Evolutionary conservation across 208 protist genomes (phyloP).

Genomic region (Trypanosoma cruzi): DNA sequence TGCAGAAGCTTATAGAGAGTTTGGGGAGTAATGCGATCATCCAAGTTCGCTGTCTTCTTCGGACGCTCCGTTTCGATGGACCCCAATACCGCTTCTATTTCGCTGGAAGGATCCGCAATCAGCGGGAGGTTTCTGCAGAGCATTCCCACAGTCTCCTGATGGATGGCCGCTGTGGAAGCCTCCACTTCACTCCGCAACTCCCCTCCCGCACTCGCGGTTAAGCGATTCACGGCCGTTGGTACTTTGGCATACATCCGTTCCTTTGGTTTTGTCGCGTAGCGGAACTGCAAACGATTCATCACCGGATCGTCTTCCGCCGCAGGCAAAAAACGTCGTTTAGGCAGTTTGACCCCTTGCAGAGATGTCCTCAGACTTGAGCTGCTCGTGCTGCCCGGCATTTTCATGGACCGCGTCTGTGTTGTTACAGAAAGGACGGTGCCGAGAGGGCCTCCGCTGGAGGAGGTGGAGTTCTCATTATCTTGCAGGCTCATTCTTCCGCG

Average conservation of each 20-base stretch:
- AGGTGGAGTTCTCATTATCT: neutral
- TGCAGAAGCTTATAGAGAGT: constrained; percentile 51
- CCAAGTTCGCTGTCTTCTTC: constrained; percentile 3
- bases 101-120: neutral
- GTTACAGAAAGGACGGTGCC: neutral
- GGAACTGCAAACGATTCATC: constrained; percentile 7
- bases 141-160: constrained; percentile 23
- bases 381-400: too few species aligned
- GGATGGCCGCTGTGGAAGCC: constrained; percentile 10
- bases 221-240: neutral
- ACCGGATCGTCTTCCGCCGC: constrained; percentile 1
- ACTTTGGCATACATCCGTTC: constrained; percentile 5
- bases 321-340: neutral
- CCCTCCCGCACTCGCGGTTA: neutral
- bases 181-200: constrained; percentile 4
- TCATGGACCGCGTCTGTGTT: too few species aligned
- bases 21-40: constrained; percentile 66
- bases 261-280: constrained; percentile 6
- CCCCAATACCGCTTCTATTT: neutral
- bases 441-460: neutral
- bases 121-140: constrained; percentile 15
- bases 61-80: neutral
- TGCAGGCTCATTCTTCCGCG: neutral
- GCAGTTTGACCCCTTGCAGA: too few species aligned
- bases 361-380: too few species aligned